A percentile compares a stretch with the other conserved stretches of the same genome.
Conservation (phyloP, 1,284 basidiomycete species). For the Rugosomyces carneus region DNA sequence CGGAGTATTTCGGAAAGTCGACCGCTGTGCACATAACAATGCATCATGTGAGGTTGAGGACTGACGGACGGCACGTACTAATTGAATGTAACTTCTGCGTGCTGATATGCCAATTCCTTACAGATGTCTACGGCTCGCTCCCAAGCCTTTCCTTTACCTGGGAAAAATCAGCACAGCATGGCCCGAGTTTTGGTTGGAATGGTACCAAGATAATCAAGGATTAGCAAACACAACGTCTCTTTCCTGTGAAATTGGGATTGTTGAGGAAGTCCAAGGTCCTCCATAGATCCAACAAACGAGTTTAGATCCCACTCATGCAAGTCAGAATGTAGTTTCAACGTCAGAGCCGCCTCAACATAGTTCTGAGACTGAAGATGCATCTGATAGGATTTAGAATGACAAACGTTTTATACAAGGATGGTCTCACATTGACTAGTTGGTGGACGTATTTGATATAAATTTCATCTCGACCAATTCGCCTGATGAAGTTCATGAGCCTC, state of each 20-base stretch:
- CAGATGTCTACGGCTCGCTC: constrained; percentile 92
- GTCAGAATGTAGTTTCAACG: constrained; percentile 90
- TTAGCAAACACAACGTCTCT: constrained; percentile 82
- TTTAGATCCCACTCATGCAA: constrained; percentile 86
- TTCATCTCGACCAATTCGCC: constrained; percentile 80
- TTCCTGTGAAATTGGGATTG: constrained; percentile 94
- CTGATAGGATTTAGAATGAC: constrained; percentile 25
- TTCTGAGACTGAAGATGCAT: constrained; percentile 86
- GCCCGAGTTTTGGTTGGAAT: background rate
- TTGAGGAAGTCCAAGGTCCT: constrained; percentile 81
- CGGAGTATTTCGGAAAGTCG: constrained; percentile 81
- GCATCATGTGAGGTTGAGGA: constrained; percentile 1
- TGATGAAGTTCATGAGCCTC: constrained; percentile 88
- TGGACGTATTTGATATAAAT: constrained; percentile 94
- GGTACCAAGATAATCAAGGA: constrained; percentile 81
- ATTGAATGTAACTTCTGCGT: constrained; percentile 83
- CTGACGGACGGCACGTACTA: constrained; percentile 50
- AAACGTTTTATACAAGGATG: constrained; percentile 6
- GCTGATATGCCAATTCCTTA: constrained; percentile 82
- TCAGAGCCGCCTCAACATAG: constrained; percentile 88
- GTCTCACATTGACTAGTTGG: constrained; percentile 80
- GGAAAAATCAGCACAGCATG: background rate
- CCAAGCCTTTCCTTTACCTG: constrained; percentile 94
- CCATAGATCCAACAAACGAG: constrained; percentile 78
- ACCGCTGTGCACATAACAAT: constrained; percentile 35